These are phyloP conservation scores for Yamadazyma tumulicola DNA, from an alignment of 805 yeast species.

Conservation along the genomic window DNA sequence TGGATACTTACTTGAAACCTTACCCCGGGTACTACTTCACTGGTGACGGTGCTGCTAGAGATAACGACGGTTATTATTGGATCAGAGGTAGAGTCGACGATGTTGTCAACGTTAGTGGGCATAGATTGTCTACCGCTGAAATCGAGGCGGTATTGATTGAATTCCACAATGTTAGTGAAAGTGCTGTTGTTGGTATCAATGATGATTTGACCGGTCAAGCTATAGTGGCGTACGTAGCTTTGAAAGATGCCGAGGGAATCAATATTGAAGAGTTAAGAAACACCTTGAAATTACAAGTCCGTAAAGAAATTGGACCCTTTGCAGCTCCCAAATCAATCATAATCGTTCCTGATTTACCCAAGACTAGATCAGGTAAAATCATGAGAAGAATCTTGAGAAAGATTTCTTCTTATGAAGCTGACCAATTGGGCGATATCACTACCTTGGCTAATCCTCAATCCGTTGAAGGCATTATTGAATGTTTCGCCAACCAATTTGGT, in stretches of 20 bases:
- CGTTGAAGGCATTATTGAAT: slow-evolving; percentile 60
- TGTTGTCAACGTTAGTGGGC: slow-evolving; percentile 85
- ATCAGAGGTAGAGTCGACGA: slow-evolving; percentile 85
- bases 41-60: slow-evolving; percentile 89
- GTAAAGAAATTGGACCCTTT: slow-evolving; percentile 81
- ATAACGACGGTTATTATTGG: slow-evolving; percentile 81
- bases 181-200: slow-evolving; percentile 80
- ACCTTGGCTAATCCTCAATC: slow-evolving; percentile 75
- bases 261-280: slow-evolving; percentile 55
- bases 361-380: slow-evolving; percentile 83
- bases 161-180: slow-evolving; percentile 66
- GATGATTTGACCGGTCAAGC: slow-evolving; percentile 88
- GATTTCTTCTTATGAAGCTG: slow-evolving; percentile 70
- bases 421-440: slow-evolving; percentile 75
- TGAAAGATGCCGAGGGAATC: slow-evolving; percentile 51
- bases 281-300: slow-evolving; percentile 63
- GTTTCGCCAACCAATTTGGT: slow-evolving; percentile 37
- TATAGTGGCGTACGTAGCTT: slow-evolving; percentile 75
- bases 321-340: slow-evolving; percentile 79
- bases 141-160: slow-evolving; percentile 80
- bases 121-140: slow-evolving; percentile 84
- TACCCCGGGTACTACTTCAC: slow-evolving; percentile 81
- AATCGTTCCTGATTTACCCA: slow-evolving; percentile 74
- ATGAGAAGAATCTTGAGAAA: slow-evolving; percentile 85
- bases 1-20: slow-evolving; percentile 80